Conservation (phyloP, 805 yeast species). For the Saturnispora sanitii region DNA sequence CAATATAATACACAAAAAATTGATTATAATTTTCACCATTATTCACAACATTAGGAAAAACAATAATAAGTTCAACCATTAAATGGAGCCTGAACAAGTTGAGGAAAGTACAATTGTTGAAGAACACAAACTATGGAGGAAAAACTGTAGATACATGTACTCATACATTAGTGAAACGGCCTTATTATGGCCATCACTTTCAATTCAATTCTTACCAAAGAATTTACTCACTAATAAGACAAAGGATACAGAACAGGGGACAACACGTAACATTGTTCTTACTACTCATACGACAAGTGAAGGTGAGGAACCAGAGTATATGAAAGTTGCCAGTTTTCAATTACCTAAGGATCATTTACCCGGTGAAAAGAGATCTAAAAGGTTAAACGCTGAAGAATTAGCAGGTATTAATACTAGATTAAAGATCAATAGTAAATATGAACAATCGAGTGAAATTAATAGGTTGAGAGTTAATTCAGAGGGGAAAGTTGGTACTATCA, state of each 20-base stretch:
- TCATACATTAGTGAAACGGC: slow-evolving; percentile 76
- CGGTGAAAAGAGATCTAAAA: slow-evolving; percentile 8
- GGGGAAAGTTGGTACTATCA: slow-evolving; percentile 50
- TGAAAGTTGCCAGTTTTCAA: slow-evolving; percentile 55
- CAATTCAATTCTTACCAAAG: slow-evolving; percentile 67
- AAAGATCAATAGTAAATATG: slow-evolving; percentile 49
- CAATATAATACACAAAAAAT: too few species aligned
- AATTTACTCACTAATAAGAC: slow-evolving; percentile 18
- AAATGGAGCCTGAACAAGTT: slow-evolving; percentile 3
- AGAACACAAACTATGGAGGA: slow-evolving; percentile 73
- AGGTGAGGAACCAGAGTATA: slow-evolving; percentile 41
- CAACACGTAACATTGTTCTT: slow-evolving; percentile 40
- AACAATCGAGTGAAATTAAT: slow-evolving; percentile 57
- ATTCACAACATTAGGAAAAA: too few species aligned
- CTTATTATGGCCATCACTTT: slow-evolving; percentile 72
- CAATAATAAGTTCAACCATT: neutral
- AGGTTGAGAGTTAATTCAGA: slow-evolving; percentile 57
- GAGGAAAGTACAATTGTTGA: slow-evolving; percentile 34
- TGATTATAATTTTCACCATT: too few species aligned
- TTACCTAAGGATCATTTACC: slow-evolving; percentile 32
- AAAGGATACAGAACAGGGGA: slow-evolving; percentile 24
- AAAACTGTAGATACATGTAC: slow-evolving; percentile 74
- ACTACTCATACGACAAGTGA: slow-evolving; percentile 67
- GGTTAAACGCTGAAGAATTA: slow-evolving; percentile 20
- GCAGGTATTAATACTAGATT: slow-evolving; percentile 42